These are phyloP conservation scores for Kalmanozyma brasiliensis DNA, from an alignment of 1,284 basidiomycete species.

Conservation along the genomic window DNA sequence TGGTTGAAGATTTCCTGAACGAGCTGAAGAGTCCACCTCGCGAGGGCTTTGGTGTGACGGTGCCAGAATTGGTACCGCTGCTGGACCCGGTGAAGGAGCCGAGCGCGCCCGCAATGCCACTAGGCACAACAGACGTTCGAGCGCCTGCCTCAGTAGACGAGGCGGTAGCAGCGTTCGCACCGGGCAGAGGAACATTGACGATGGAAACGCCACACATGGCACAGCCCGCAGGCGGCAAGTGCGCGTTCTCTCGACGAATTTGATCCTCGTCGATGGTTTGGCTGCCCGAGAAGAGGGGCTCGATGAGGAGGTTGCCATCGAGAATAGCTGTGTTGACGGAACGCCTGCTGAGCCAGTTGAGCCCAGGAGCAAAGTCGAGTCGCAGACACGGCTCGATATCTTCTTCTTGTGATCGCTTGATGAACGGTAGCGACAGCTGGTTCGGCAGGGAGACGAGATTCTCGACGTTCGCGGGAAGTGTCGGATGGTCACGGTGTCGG, in stretches of 20 bases:
- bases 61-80: conserved; percentile 27
- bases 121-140: conserved; percentile 37
- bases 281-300: conserved; percentile 76
- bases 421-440: conserved; percentile 78
- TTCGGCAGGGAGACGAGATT: conserved; percentile 63
- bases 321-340: conserved; percentile 87
- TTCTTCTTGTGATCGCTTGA: conserved; percentile 82
- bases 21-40: conserved; percentile 50
- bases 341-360: conserved; percentile 91
- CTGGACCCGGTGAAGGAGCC: conserved; percentile 42
- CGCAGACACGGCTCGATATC: conserved; percentile 94
- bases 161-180: conserved; percentile 35
- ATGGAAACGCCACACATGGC: conserved; percentile 61
- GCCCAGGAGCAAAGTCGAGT: conserved; percentile 89
- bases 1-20: conserved; percentile 29
- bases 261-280: conserved; percentile 53
- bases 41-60: conserved; percentile 41
- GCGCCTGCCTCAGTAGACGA: conserved; percentile 38
- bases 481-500: conserved; percentile 75
- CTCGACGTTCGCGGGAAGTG: conserved; percentile 69
- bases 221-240: conserved; percentile 60
- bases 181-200: conserved; percentile 60
- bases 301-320: conserved; percentile 85
- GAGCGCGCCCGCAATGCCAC: conserved; percentile 43
- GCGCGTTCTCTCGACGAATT: conserved; percentile 53